phyloP scores from a whole-genome alignment of 805 yeast species.

The Cyberlindnera mycetangii region DNA sequence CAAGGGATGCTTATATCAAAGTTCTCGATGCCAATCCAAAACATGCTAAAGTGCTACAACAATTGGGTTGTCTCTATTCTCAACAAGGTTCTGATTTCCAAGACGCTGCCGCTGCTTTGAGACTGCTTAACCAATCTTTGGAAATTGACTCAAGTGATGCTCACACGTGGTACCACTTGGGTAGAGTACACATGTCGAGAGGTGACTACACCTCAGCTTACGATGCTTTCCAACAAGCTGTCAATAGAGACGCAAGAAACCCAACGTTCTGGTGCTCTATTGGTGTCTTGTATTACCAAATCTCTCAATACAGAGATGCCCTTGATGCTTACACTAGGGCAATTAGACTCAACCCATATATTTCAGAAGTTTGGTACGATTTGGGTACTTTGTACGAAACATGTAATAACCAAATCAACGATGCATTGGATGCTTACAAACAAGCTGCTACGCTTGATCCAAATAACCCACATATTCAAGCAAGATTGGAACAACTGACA shows the following conservation, averaged over 20 bases:
- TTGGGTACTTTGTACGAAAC: slow-evolving; percentile 96
- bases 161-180: slow-evolving; percentile 95
- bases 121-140: slow-evolving; percentile 78
- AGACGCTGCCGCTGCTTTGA: slow-evolving; percentile 80
- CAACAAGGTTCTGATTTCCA: slow-evolving; percentile 64
- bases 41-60: slow-evolving; percentile 95
- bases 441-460: slow-evolving; percentile 97
- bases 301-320: slow-evolving; percentile 94
- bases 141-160: slow-evolving; percentile 91
- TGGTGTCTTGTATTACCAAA: slow-evolving; percentile 95
- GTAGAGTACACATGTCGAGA: slow-evolving; percentile 95
- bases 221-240: slow-evolving; percentile 98
- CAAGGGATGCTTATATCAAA: slow-evolving; percentile 92
- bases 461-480: slow-evolving; percentile 89
- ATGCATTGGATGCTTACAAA: slow-evolving; percentile 94
- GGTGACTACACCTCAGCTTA: slow-evolving; percentile 95
- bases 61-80: slow-evolving; percentile 91
- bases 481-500: slow-evolving; percentile 81
- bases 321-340: slow-evolving; percentile 97
- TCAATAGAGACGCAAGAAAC: slow-evolving; percentile 91
- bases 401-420: slow-evolving; percentile 91
- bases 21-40: slow-evolving; percentile 86
- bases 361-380: slow-evolving; percentile 98
- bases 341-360: slow-evolving; percentile 90
- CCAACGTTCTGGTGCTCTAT: slow-evolving; percentile 98